Base-by-base conservation (phyloP, 768 basidiomycete species). In the Daedaleopsis sinensis region DNA sequence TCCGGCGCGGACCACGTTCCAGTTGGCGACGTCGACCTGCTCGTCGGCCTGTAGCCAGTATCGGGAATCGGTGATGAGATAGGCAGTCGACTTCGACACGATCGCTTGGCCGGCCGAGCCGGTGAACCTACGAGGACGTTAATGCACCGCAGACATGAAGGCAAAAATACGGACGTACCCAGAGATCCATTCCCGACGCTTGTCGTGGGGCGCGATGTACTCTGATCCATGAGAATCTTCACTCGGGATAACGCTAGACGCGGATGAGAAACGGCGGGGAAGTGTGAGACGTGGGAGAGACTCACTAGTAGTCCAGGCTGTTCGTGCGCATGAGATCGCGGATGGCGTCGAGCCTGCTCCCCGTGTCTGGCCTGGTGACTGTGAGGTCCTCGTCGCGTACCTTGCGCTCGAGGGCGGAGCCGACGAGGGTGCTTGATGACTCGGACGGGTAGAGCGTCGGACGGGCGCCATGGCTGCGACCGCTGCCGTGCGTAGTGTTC, bases 141-240 rank as follows among this genome's bases (percentile, higher is more conserved):
- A 57, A 48, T 71, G 52, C 49, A 10, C 16, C 32, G 32, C 52
- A n/a, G 12, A 18, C 16, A 15, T 49, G 39, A 18, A 38, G 48
- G 62, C 21, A 15, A 54, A 50, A 10, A 44, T 49, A 37, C 7
- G 27, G 36, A 51, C 86, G 58, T 70, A 90, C 89, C 88, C 89
- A 47, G 88, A 87, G 53, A 94, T 84, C 77, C 84, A 94, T 70
- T 91, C 84, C 57, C 89, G 78, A 51, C 93, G 84, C 71, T 89
- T 89, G 73, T 94, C 93, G 59, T 85, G 84, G 8, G 80, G 72
- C 18, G 90, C 84, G 24, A 93, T 88, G 62, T 92, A 93, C 73
- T 94, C 93, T 0, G 91, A 92, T 54, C 84, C 84, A 70, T 94
- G 93, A 6, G 91, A 88, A 69, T 94, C 93, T 72, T 91, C 90